These are phyloP conservation scores for Monascus purpureus DNA, from an alignment of 495 filamentous ascomycete species.

Conservation along the genomic window DNA sequence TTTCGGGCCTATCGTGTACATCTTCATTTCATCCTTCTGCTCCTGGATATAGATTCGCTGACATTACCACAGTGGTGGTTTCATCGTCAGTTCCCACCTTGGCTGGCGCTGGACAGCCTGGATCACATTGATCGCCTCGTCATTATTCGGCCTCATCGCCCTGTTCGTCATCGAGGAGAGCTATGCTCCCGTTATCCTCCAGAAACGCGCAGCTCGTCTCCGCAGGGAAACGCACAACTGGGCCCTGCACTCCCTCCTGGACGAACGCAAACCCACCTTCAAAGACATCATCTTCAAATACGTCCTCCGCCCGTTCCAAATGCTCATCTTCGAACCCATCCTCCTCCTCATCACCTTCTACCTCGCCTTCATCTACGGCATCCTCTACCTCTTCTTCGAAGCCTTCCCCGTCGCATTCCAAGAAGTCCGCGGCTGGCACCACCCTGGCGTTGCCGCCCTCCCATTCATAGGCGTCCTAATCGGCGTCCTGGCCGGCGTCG, in stretches of 20 bases:
- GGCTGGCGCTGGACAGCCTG: slow-evolving; percentile 38
- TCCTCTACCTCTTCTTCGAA: slow-evolving; percentile 29
- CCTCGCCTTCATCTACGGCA: slow-evolving; percentile 32
- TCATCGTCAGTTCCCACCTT: slow-evolving; percentile 20
- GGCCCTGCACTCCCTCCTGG: slow-evolving; percentile 35
- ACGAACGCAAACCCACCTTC: slow-evolving; percentile 29
- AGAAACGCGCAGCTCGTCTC: slow-evolving; percentile 22
- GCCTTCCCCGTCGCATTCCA: slow-evolving; percentile 32
- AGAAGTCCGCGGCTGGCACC: slow-evolving; percentile 14
- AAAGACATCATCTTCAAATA: slow-evolving; percentile 24
- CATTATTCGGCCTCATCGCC: slow-evolving; percentile 12
- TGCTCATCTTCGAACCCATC: slow-evolving; percentile 33
- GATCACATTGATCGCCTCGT: slow-evolving; percentile 23
- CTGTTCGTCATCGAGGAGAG: slow-evolving; percentile 22
- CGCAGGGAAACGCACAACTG: slow-evolving; percentile 28
- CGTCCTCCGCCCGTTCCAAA: slow-evolving; percentile 26
- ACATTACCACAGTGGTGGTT: slow-evolving; percentile 38
- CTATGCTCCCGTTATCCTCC: slow-evolving; percentile 26
- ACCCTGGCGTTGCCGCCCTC: slow-evolving; percentile 7
- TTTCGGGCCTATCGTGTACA: slow-evolving; percentile 4
- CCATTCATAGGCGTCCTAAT: slow-evolving; percentile 12
- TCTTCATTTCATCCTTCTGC: slow-evolving; percentile 18
- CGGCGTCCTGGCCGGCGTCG: slow-evolving; percentile 6
- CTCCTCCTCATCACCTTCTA: slow-evolving; percentile 32
- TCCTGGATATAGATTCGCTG: no score